phyloP scores from a whole-genome alignment of 2,329 filamentous ascomycete species.

The Scedosporium apiospermum region DNA sequence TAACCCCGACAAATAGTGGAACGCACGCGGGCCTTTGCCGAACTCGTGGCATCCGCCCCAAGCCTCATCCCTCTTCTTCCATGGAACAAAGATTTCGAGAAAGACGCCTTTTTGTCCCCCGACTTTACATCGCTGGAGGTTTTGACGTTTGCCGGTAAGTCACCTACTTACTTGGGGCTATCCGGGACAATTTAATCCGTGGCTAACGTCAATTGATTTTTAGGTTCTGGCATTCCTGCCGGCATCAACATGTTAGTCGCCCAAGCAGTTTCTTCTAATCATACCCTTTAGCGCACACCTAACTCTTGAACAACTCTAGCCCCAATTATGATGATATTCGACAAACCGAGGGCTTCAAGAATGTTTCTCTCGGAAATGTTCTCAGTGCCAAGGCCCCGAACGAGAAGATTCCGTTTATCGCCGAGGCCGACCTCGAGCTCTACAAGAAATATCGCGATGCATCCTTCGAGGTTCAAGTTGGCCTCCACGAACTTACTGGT shows the following conservation, averaged over 20 bases:
- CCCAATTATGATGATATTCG: conserved; percentile 69
- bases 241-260: conserved; percentile 50
- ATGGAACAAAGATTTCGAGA: conserved; percentile 84
- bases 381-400: conserved; percentile 84
- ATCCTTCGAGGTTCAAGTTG: conserved; percentile 92
- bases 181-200: background rate
- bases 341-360: conserved; percentile 82
- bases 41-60: conserved; percentile 73
- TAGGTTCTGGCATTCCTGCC: conserved; percentile 54
- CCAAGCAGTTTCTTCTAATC: background rate
- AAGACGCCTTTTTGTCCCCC: conserved; percentile 88
- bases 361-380: conserved; percentile 88
- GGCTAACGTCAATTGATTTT: background rate
- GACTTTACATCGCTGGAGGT: conserved; percentile 96
- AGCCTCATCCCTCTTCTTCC: conserved; percentile 80
- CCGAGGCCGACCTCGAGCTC: conserved; percentile 63
- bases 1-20: conserved; percentile 42
- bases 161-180: conserved; percentile 21
- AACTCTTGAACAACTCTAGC: conserved; percentile 14
- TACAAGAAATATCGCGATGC: conserved; percentile 77
- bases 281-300: conserved; percentile 1
- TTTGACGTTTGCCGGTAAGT: conserved; percentile 54
- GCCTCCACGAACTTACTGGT: conserved; percentile 74
- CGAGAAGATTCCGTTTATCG: conserved; percentile 87
- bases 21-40: conserved; percentile 77